phyloP scores from a whole-genome alignment of 257 asterid genomes.

The Solanum bulbocastanum region DNA sequence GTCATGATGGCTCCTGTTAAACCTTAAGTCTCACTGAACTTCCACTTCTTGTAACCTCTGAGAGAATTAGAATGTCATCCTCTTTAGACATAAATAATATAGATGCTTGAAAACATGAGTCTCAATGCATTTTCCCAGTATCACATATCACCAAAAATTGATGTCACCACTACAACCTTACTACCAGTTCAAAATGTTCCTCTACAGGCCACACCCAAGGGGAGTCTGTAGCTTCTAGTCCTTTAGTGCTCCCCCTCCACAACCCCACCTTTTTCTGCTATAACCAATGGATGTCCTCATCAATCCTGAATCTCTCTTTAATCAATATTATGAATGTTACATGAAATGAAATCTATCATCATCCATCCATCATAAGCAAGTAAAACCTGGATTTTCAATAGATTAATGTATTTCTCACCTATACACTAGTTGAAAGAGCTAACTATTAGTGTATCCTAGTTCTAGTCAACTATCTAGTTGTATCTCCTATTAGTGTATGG shows the following conservation, averaged over 20 bases:
- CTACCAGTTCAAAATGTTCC: background rate
- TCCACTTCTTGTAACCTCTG: background rate
- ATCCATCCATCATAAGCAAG: background rate
- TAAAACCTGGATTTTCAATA: background rate
- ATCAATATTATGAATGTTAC: background rate
- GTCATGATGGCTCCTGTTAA: background rate
- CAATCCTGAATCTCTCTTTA: background rate
- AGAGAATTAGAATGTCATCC: background rate
- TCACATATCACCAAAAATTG: background rate
- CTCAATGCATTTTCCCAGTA: background rate
- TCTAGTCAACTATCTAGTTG: background rate
- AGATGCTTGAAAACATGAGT: background rate
- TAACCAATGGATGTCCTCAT: background rate
- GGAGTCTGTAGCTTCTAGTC: background rate
- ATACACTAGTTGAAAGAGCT: background rate
- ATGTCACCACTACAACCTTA: background rate
- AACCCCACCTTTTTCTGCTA: background rate
- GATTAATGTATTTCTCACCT: background rate
- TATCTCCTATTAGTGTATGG: background rate
- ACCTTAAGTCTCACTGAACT: background rate
- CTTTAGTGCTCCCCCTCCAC: background rate
- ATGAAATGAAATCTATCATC: background rate
- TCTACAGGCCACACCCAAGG: background rate
- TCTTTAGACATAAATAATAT: background rate
- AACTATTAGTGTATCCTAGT: background rate